Evolutionary conservation across 2,329 filamentous ascomycete genomes (phyloP).

Genomic region (Juglanconis oblonga): DNA sequence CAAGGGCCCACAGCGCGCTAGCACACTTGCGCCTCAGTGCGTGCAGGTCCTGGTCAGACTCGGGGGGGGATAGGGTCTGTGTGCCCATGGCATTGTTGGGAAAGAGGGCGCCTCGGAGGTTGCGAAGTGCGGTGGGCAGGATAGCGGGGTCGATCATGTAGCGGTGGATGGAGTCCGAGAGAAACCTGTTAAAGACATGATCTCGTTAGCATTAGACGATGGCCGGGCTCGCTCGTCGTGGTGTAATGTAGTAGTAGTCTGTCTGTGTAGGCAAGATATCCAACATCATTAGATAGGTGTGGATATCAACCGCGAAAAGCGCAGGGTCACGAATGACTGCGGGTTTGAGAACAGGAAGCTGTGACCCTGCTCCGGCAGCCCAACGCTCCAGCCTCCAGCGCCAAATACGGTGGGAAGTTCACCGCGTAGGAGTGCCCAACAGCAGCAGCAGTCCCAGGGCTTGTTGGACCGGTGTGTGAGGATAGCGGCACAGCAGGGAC

Average conservation of each 20-base stretch:
- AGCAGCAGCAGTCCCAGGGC: neutral
- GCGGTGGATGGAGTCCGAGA: conserved; percentile 55
- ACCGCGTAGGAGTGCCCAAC: neutral
- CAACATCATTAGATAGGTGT: neutral
- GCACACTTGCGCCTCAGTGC: conserved; percentile 67
- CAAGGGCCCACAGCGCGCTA: conserved; percentile 49
- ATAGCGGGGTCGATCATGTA: conserved; percentile 61
- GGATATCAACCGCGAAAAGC: neutral
- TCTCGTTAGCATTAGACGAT: neutral
- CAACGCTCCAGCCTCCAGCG: conserved; percentile 11
- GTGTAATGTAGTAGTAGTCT: neutral
- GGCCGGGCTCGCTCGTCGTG: neutral
- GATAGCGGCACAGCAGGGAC: conserved; percentile 6
- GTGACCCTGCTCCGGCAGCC: neutral
- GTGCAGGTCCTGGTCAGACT: conserved; percentile 55
- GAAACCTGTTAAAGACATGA: conserved; percentile 40
- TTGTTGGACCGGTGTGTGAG: conserved; percentile 7
- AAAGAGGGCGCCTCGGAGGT: conserved; percentile 76
- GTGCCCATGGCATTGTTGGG: conserved; percentile 77
- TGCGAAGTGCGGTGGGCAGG: conserved; percentile 65
- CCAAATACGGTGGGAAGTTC: conserved; percentile 25
- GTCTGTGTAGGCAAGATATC: neutral
- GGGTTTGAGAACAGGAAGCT: conserved; percentile 24
- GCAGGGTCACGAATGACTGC: conserved; percentile 19
- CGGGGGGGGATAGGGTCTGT: conserved; percentile 58